phyloP scores from a whole-genome alignment of 2,329 filamentous ascomycete species.

The Aspergillus sergii region DNA sequence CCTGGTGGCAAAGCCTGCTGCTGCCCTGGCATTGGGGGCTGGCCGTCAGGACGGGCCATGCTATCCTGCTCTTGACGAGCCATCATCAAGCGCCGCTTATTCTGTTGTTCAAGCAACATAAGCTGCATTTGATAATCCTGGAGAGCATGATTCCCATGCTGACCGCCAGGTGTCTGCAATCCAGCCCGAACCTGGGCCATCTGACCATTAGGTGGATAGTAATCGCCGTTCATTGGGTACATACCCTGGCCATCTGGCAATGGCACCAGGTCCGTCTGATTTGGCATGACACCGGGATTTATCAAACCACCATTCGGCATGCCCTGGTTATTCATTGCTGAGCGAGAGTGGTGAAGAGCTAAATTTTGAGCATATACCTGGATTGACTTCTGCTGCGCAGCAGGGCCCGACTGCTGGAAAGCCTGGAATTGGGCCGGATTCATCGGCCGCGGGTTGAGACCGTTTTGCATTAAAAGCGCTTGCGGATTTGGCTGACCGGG shows the following conservation, averaged over 20 bases:
- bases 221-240: conserved; percentile 51
- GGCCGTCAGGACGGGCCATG: conserved; percentile 56
- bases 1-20: conserved; percentile 52
- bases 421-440: conserved; percentile 74
- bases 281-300: conserved; percentile 66
- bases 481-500: conserved; percentile 66
- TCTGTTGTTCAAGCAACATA: conserved; percentile 70
- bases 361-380: conserved; percentile 85
- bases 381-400: conserved; percentile 78
- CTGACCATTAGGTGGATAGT: conserved; percentile 61
- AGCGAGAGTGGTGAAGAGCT: conserved; percentile 73
- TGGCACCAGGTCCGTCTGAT: conserved; percentile 81
- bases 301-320: conserved; percentile 70
- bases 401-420: conserved; percentile 58
- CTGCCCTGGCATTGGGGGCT: conserved; percentile 49
- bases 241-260: conserved; percentile 63
- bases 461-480: conserved; percentile 58
- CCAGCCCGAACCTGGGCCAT: conserved; percentile 50
- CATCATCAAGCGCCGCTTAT: conserved; percentile 68
- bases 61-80: conserved; percentile 68
- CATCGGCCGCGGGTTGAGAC: conserved; percentile 74
- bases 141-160: conserved; percentile 61
- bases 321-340: conserved; percentile 78
- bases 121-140: conserved; percentile 73
- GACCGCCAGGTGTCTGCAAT: conserved; percentile 44